Evolutionary conservation across 108 stramenopile genomes (phyloP).

Genomic region (Cylindrotheca closterium): DNA sequence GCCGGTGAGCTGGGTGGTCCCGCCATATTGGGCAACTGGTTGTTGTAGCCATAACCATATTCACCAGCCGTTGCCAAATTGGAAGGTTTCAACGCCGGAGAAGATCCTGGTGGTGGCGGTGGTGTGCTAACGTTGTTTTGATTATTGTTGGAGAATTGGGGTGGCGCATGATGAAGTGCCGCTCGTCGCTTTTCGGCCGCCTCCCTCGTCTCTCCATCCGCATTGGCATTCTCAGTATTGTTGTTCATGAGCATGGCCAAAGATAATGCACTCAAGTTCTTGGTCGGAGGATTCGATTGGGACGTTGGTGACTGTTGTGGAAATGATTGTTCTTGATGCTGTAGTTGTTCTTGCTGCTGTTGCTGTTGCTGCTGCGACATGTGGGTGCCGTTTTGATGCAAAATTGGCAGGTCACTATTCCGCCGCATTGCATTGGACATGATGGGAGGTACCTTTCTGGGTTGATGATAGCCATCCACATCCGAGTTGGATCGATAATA

Average conservation of each 20-base stretch:
- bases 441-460: background rate
- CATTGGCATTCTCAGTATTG: conserved; percentile 4
- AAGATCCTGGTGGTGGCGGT: background rate
- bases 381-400: background rate
- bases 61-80: conserved; percentile 27
- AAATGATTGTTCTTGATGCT: background rate
- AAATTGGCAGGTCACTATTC: background rate
- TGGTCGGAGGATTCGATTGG: conserved; percentile 8
- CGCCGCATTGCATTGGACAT: background rate
- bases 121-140: conserved; percentile 4
- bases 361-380: conserved; percentile 2
- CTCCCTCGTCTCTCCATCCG: background rate
- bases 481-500: conserved; percentile 27
- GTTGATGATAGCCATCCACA: background rate
- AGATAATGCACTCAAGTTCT: conserved; percentile 36
- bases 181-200: conserved; percentile 35
- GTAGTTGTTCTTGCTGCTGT: background rate
- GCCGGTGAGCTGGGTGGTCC: background rate
- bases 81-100: background rate
- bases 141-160: conserved; percentile 21
- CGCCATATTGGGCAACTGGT: conserved; percentile 16
- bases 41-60: conserved; percentile 60
- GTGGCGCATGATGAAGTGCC: conserved; percentile 52
- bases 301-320: conserved; percentile 1
- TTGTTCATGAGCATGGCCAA: conserved; percentile 45